Base-by-base conservation (phyloP, 1,284 basidiomycete species). In the Puccinia horiana region DNA sequence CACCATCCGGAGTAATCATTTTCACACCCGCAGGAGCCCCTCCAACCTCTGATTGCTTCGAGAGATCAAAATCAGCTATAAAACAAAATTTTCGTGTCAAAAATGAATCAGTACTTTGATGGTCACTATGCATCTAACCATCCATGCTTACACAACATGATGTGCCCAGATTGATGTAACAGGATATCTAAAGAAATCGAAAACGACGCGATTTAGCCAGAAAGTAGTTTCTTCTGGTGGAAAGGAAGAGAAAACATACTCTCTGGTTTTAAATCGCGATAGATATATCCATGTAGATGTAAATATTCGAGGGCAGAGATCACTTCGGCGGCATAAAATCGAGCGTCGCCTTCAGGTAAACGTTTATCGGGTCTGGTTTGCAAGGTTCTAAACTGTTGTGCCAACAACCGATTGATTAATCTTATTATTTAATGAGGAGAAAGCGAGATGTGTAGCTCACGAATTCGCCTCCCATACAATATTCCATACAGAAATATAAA, bases 211-310 rank as follows among this genome's bases (percentile, higher is more conserved):
- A 26, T n/a, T 52, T 23, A 73, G 40, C 20, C 11, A 70, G 12
- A 40, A 80, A 40, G 42, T 35, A 26, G 26, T 54, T 18, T 67
- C 32, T 54, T 65, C 37, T 8, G 76, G 42, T 14, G 20, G 35
- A 73, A 56, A 18, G 35, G 18, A 0, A 49, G 23, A 47, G 47
- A 16, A 42, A 14, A 32, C 94, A 86, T 88, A 98, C 95, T 99
- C 89, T 99, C 97, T 44, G 97, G 97, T 88, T 99, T 99, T 78
- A 99, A 91, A 89, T 99, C 97, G 75, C 97, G 92, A 88, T 99
- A 99, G 85, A 99, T 98, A 89, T 97, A 99, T 47, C 97, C 97
- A 91, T 98, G 98, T 83, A 98, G 90, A 90, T 99, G 97, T 52
- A 99, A 90, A 87, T 99, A 99, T 88, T 99, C 97, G 85, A 99